A percentile compares a stretch with the other conserved stretches of the same genome.
Conservation (phyloP, 306 rosid genomes). For the Vigna reflexopilosa region DNA sequence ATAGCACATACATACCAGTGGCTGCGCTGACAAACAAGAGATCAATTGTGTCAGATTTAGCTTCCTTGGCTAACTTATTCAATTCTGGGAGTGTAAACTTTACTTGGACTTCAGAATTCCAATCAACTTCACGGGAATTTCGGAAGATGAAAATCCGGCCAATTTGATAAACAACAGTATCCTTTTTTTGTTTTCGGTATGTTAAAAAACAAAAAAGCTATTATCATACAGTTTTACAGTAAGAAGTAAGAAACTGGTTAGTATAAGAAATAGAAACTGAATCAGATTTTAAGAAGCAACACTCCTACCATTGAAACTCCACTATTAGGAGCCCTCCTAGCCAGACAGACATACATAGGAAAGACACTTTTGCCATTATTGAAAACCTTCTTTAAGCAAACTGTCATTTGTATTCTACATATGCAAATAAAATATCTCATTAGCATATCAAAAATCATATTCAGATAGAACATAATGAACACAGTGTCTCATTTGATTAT, state of each 20-base stretch:
- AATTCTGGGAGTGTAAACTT: constrained; percentile 74
- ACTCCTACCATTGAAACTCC: constrained; percentile 63
- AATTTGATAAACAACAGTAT: constrained; percentile 64
- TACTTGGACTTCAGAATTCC: constrained; percentile 64
- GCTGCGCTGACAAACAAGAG: constrained; percentile 70
- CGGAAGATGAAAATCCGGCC: constrained; percentile 63
- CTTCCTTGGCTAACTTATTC: constrained; percentile 72
- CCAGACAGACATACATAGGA: constrained; percentile 73
- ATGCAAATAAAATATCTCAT: constrained; percentile 36
- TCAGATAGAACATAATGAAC: background rate
- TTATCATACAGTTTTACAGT: background rate
- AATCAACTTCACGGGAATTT: constrained; percentile 51
- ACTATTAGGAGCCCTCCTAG: constrained; percentile 63
- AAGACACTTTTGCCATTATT: constrained; percentile 54
- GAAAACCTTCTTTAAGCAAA: constrained; percentile 47
- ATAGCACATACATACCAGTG: constrained; percentile 57
- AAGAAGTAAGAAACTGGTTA: background rate
- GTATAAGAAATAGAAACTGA: background rate
- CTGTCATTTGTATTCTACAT: constrained; percentile 77
- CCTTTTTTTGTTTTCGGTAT: constrained; percentile 43
- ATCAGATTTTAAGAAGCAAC: constrained; percentile 7
- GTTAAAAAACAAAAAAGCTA: constrained; percentile 1
- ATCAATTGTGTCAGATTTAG: constrained; percentile 66
- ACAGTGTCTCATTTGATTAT: background rate
- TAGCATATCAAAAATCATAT: constrained; percentile 6